Evolutionary conservation across 2,329 filamentous ascomycete genomes (phyloP).

Genomic region (Magnaporthiopsis incrustans): DNA sequence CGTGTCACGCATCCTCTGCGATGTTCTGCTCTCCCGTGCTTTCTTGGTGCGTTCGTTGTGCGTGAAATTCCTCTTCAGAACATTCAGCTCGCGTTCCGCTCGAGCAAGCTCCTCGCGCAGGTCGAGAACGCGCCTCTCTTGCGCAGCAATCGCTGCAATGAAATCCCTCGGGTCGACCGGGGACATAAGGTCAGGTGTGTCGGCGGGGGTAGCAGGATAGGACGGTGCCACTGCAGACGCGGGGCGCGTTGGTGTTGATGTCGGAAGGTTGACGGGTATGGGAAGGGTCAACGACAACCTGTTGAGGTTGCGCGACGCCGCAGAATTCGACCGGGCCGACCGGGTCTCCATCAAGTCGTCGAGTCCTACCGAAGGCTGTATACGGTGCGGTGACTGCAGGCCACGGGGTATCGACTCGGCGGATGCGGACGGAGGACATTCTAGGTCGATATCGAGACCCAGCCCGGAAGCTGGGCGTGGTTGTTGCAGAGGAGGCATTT

Average conservation of each 20-base stretch:
- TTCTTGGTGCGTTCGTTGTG: conserved; percentile 70
- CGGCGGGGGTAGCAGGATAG: conserved; percentile 42
- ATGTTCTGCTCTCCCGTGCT: conserved; percentile 57
- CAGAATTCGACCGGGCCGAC: conserved; percentile 43
- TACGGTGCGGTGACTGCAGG: conserved; percentile 22
- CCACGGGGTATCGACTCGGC: conserved; percentile 27
- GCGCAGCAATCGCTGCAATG: conserved; percentile 82
- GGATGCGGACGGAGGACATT: conserved; percentile 17
- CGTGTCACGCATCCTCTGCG: conserved; percentile 48
- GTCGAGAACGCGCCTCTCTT: conserved; percentile 86
- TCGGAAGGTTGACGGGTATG: conserved; percentile 52
- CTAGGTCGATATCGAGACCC: not conserved
- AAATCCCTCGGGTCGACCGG: conserved; percentile 57
- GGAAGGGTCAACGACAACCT: conserved; percentile 54
- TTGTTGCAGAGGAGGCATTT: not conserved
- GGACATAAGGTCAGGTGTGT: conserved; percentile 32
- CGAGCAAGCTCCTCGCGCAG: conserved; percentile 80
- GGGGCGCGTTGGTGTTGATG: conserved; percentile 42
- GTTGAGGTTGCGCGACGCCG: conserved; percentile 46
- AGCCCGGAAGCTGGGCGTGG: not conserved
- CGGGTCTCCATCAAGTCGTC: conserved; percentile 34
- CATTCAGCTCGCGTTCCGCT: conserved; percentile 69
- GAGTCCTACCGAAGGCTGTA: conserved; percentile 12
- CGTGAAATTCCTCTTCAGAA: conserved; percentile 78
- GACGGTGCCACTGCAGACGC: conserved; percentile 32